Base-by-base conservation (phyloP, 345 rosid species). In the Citrus mangshanensis region DNA sequence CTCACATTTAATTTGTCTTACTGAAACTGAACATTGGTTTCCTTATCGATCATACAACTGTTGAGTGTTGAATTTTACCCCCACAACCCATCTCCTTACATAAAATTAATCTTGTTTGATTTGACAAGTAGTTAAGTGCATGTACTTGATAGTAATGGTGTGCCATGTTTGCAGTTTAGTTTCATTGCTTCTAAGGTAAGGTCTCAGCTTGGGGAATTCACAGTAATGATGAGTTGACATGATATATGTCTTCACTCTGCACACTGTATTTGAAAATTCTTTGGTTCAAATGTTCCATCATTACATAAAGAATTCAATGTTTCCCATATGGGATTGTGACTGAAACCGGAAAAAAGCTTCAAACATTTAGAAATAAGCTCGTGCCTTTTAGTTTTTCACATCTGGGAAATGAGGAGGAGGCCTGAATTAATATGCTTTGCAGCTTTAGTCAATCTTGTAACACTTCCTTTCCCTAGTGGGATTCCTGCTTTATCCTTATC, bases 371-470 rank as follows among this genome's bases (percentile, higher is more conserved):
- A 12, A 59, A 37, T 60, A 46, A 13, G 51, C 51, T 46, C 51
- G 51, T 46, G 51, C 18, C 51, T 46, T 46, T 3, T 46, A 13
- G 51, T 46, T 12, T 46, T 12, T 46, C 51, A 46, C 51, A 13
- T 46, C 51, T 46, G 5, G 51, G 51, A 46, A 46, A 46, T 46
- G 51, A 46, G 51, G 34, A 19, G 10, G 35, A 19, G 5, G 30
- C 68, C 76, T 32, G 62, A 77, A 5, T 38, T 38, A 38, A 38
- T 72, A 54, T 54, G 51, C 51, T 54, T 16, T 49, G 3, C 63
- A 69, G 60, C 16, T 75, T 9, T 73, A 21, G 83, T 81, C 83
- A 79, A 79, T 63, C 80, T 81, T 79, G 85, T 77, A 73, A 71
- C n/a, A 21, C 75, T 71, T 16, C 22, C 21, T 37, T 56, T 51